Base-by-base conservation (phyloP, 208 protist species). In the Crithidia acanthocephali region DNA sequence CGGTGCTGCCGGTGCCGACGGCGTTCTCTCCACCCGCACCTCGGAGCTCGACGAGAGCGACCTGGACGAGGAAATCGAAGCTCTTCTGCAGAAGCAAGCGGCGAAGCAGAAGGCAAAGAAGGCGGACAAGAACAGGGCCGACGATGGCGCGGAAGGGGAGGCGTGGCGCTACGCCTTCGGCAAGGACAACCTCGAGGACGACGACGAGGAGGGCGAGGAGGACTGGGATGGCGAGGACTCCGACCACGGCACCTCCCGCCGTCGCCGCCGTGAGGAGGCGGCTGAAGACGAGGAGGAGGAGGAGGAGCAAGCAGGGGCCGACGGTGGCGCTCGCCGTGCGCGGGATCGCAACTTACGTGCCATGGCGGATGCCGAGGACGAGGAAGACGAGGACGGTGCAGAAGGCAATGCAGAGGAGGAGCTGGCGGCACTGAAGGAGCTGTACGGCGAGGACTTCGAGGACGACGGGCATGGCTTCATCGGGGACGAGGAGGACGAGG, bases 401-500 rank as follows among this genome's bases (percentile, higher is more conserved):
- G 35, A 40, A 11, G 35, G 35, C 35, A 78, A 51, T 20, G 85
- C 73, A 6, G 77, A 86, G 16, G 92, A 93, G 73, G 92, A 97
- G 57, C 78, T 91, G 10, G 89, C 79, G 16, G 90, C 92, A 22
- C 72, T 97, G 59, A 77, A 81, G 35, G 88, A 95, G 72, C 86
- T 97, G 74, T 97, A 97, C 80, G 92, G 92, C 35, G 90, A 92
- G 23, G 92, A 95, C 78, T 95, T 93, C 55, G 89, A 93, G 16
- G 83, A 88, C 32, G 86, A 91, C 63, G 88, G 70, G n/a, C 81
- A 79, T 15, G 83, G 74, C 53, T 63, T 72, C 8, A 44, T 82
- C 0, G 75, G 62, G 1, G 77, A 69, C 23, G 76, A 84, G 6
- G 83, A 83, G 20, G 84, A 84, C 28, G 83, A 85, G 16, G 88